These are phyloP conservation scores for Trametes versicolor DNA, from an alignment of 1,284 basidiomycete species.

Conservation along the genomic window DNA sequence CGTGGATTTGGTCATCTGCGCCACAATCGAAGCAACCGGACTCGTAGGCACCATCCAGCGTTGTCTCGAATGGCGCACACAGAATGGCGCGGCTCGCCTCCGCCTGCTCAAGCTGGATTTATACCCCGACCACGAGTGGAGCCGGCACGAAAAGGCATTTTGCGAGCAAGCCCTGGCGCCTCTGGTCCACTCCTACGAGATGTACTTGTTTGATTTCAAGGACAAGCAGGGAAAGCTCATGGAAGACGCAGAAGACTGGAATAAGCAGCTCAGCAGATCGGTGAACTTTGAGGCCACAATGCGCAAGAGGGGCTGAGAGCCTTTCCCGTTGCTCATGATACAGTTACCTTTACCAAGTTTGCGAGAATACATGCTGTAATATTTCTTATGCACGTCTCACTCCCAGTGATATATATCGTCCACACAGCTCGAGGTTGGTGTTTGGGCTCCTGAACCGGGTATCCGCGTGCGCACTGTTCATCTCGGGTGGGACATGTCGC, in stretches of 20 bases:
- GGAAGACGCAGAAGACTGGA: too few species aligned
- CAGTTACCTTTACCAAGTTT: neutral
- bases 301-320: too few species aligned
- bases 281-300: too few species aligned
- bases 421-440: neutral
- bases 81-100: neutral
- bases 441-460: neutral
- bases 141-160: neutral
- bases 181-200: neutral
- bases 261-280: too few species aligned
- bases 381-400: too few species aligned
- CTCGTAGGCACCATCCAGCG: neutral
- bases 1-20: neutral
- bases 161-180: neutral
- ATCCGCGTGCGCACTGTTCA: slow-evolving; percentile 3
- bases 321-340: too few species aligned
- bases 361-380: neutral
- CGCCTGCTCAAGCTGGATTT: neutral
- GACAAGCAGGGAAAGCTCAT: too few species aligned
- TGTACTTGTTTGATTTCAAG: neutral
- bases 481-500: slow-evolving; percentile 9
- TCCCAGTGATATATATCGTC: neutral
- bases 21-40: neutral
- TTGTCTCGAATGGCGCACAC: neutral
- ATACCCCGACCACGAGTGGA: neutral